These are phyloP conservation scores for Pleochaeta shiraiana DNA, from an alignment of 2,329 filamentous ascomycete genomes.

Conservation along the genomic window DNA sequence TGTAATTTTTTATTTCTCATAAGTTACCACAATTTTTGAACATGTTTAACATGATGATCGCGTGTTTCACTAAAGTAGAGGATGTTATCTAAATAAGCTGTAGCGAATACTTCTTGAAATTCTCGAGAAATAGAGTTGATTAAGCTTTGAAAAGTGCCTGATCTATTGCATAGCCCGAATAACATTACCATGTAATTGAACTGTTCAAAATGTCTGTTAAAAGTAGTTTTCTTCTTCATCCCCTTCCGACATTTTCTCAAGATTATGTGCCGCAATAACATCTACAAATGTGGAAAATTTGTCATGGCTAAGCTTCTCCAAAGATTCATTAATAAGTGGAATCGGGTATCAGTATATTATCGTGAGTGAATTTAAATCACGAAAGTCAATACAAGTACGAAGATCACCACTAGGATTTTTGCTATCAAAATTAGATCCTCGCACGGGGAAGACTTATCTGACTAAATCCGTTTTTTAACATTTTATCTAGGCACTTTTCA, in stretches of 20 bases:
- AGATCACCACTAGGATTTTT: conserved; percentile 2
- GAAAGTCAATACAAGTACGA: conserved; percentile 4
- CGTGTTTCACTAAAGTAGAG: conserved; percentile 2
- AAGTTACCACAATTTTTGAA: not conserved
- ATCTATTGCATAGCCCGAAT: not conserved
- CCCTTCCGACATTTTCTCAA: not conserved
- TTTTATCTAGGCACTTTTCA: too few species aligned
- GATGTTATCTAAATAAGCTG: conserved; percentile 6
- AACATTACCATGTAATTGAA: not conserved
- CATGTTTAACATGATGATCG: not conserved
- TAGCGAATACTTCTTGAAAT: conserved; percentile 3
- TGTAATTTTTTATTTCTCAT: not conserved
- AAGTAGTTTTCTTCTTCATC: not conserved
- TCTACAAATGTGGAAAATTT: not conserved
- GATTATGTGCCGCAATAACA: not conserved
- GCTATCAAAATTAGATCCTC: not conserved
- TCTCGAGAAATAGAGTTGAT: not conserved
- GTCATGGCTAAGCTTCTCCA: not conserved
- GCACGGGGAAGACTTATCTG: not conserved
- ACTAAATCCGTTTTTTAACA: too few species aligned
- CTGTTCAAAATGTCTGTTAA: not conserved
- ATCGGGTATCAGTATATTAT: conserved; percentile 3
- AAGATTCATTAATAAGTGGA: not conserved
- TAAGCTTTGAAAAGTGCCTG: not conserved
- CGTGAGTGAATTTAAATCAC: conserved; percentile 3